phyloP scores from a whole-genome alignment of 495 filamentous ascomycete species.

The Alectoria sarmentosa region DNA sequence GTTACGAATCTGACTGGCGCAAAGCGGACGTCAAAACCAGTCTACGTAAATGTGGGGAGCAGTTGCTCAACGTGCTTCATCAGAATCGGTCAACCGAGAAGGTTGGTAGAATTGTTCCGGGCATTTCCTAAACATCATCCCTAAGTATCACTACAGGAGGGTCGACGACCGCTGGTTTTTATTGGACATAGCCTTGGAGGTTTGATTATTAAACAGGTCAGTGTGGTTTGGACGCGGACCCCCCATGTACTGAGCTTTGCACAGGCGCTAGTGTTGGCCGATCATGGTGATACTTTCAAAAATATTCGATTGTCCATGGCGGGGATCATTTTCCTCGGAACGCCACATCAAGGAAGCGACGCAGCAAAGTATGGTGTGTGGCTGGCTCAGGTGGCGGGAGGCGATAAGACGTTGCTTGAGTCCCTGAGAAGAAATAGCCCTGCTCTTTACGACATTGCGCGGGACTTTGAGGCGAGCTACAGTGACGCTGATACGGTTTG shows the following conservation, averaged over 20 bases:
- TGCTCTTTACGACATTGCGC: background rate
- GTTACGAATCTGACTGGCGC: background rate
- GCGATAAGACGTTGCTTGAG: background rate
- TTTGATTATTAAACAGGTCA: background rate
- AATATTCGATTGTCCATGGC: background rate
- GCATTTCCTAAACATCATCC: background rate
- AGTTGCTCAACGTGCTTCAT: background rate
- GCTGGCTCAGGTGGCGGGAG: background rate
- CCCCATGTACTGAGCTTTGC: background rate
- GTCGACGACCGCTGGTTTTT: background rate
- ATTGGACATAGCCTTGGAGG: background rate
- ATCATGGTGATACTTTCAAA: conserved; percentile 1
- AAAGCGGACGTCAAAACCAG: background rate
- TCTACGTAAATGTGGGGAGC: background rate
- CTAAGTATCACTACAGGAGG: background rate
- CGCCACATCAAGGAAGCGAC: background rate
- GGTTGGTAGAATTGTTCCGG: background rate
- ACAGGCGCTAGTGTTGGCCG: conserved; percentile 1
- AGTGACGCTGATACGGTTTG: background rate
- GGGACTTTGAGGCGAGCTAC: conserved; percentile 3
- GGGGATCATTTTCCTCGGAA: background rate
- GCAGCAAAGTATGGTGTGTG: background rate
- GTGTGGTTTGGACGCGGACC: background rate
- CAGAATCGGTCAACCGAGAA: conserved; percentile 1
- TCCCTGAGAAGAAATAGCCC: background rate